Evolutionary conservation across 495 filamentous ascomycete species (phyloP).

Genomic region (Penicillium manginii): DNA sequence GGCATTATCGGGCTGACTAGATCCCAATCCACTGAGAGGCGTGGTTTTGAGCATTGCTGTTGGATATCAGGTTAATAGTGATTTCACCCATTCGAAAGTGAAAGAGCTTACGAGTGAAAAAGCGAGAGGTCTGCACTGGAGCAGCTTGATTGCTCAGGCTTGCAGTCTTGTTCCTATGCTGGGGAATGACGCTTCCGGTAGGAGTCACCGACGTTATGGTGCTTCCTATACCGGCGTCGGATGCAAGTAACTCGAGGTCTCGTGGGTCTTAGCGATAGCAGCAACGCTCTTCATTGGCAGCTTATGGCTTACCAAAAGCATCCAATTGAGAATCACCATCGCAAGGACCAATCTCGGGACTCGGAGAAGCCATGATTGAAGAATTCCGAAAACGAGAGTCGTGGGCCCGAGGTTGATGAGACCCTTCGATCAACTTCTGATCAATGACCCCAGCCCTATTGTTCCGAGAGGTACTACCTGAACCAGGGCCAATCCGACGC

Average conservation of each 20-base stretch:
- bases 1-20: conserved; percentile 35
- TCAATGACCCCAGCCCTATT: conserved; percentile 25
- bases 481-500: conserved; percentile 3
- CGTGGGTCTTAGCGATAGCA: background rate
- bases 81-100: background rate
- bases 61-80: background rate
- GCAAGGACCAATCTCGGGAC: background rate
- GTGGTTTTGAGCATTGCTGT: conserved; percentile 28
- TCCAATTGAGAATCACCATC: conserved; percentile 43
- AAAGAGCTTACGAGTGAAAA: conserved; percentile 35
- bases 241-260: conserved; percentile 49
- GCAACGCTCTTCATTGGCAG: background rate
- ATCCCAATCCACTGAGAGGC: conserved; percentile 26
- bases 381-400: background rate
- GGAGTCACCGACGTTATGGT: background rate
- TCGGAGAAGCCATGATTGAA: background rate
- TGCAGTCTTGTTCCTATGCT: background rate
- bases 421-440: conserved; percentile 32
- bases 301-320: conserved; percentile 52
- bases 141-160: conserved; percentile 4
- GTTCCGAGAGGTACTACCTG: conserved; percentile 15
- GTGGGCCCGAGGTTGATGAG: conserved; percentile 17
- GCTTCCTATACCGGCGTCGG: conserved; percentile 18
- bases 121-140: conserved; percentile 27
- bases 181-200: background rate